Evolutionary conservation across 176 grass and related monocot genomes (phyloP).

Genomic region (Cenchrus fungigraminus): DNA sequence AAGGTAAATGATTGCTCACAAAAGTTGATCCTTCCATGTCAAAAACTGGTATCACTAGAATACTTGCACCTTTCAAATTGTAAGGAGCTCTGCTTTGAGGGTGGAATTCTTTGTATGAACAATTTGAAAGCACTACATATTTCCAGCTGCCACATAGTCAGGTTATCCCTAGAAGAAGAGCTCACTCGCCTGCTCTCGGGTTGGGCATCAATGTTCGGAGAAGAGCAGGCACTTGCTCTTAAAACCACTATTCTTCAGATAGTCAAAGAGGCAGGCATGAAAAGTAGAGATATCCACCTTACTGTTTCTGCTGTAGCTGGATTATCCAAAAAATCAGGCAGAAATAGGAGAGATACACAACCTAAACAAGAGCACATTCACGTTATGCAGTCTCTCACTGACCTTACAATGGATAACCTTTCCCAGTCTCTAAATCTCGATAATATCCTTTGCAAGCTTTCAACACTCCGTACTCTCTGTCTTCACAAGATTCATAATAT

Average conservation of each 20-base stretch:
- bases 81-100: neutral
- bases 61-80: constrained; percentile 12
- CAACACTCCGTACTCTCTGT: neutral
- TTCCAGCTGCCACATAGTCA: neutral
- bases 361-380: neutral
- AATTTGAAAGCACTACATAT: constrained; percentile 21
- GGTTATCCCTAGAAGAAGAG: neutral
- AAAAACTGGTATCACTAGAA: constrained; percentile 4
- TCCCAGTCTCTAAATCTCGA: neutral
- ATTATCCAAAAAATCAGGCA: neutral
- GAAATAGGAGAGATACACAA: neutral
- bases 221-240: neutral
- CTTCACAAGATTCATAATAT: neutral
- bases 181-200: neutral
- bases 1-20: constrained; percentile 6
- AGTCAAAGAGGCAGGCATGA: neutral
- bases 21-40: constrained; percentile 34
- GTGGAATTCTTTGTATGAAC: constrained; percentile 20
- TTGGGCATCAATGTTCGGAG: constrained; percentile 3
- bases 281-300: neutral
- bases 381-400: constrained; percentile 24
- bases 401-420: neutral
- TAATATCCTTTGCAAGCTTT: neutral
- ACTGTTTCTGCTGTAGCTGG: neutral
- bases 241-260: neutral